phyloP scores from a whole-genome alignment of 129 eudicot genomes.

The Saposhnikovia divaricata region DNA sequence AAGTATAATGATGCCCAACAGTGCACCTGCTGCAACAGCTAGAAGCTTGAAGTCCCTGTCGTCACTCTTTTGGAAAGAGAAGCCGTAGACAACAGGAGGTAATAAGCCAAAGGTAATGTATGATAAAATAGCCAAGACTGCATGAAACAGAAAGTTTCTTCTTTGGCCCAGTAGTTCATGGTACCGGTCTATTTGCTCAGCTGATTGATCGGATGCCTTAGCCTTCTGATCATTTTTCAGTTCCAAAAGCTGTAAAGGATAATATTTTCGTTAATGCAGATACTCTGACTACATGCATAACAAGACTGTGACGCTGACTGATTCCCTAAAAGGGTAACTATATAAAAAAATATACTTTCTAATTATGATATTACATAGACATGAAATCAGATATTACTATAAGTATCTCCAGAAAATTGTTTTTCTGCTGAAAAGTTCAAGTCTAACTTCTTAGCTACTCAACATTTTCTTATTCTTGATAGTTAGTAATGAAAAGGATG shows the following conservation, averaged over 20 bases:
- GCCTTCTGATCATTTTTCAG: conserved; percentile 33
- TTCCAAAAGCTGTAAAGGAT: conserved; percentile 50
- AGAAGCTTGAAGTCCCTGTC: conserved; percentile 56
- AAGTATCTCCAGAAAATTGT: background rate
- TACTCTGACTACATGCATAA: background rate
- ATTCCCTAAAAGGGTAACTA: background rate
- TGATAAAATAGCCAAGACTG: conserved; percentile 40
- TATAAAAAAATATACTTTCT: too few species aligned
- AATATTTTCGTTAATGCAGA: background rate
- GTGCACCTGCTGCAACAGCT: conserved; percentile 47
- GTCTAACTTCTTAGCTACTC: background rate
- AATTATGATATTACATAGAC: background rate
- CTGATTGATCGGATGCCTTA: conserved; percentile 17
- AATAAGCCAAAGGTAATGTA: conserved; percentile 60
- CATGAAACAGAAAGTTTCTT: conserved; percentile 48
- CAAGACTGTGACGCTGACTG: background rate
- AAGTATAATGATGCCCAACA: conserved; percentile 47
- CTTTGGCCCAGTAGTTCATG: conserved; percentile 55
- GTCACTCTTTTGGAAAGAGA: conserved; percentile 55
- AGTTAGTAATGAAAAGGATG: background rate
- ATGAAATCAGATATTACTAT: background rate
- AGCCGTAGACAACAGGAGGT: conserved; percentile 56
- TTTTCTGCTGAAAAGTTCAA: background rate
- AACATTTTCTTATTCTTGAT: background rate
- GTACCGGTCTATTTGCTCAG: conserved; percentile 35